A percentile compares a stretch with the other conserved stretches of the same genome.
Evolutionary conservation across 352 stramenopile genomes (phyloP).

Genomic region (Pilasporangium apinafurcum): DNA sequence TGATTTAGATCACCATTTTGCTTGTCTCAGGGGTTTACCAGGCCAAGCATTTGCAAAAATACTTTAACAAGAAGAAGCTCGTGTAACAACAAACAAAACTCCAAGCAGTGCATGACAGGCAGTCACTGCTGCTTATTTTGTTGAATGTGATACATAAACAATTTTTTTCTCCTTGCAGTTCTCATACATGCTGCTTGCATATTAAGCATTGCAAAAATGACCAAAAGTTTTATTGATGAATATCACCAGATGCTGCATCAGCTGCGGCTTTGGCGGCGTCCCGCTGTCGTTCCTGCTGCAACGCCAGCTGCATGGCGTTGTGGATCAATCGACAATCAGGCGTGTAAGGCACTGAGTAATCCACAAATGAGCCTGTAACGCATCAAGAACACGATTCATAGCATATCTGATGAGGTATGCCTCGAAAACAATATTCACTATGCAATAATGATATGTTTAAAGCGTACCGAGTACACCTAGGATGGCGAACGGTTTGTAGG

Average conservation of each 20-base stretch:
- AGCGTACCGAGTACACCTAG: slow-evolving; percentile 63
- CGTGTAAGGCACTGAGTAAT: slow-evolving; percentile 83
- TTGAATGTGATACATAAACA: background rate
- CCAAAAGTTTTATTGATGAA: too few relatives aligned
- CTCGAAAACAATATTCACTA: background rate
- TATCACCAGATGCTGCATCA: too few relatives aligned
- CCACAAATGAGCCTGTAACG: slow-evolving; percentile 71
- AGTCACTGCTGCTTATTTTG: background rate
- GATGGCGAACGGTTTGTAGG: slow-evolving; percentile 71
- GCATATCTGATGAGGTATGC: too few relatives aligned
- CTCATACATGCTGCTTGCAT: background rate
- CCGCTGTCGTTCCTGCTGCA: slow-evolving; percentile 55
- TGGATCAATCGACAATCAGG: slow-evolving; percentile 75
- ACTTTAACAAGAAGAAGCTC: slow-evolving; percentile 85
- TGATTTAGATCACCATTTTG: slow-evolving; percentile 62
- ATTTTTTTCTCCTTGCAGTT: background rate
- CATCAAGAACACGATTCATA: background rate
- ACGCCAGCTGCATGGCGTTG: slow-evolving; percentile 63
- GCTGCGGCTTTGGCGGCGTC: slow-evolving; percentile 11
- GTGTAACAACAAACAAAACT: slow-evolving; percentile 45
- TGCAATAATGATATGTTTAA: background rate
- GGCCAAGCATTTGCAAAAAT: slow-evolving; percentile 69
- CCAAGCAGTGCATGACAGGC: too few relatives aligned
- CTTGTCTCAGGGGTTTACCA: slow-evolving; percentile 71
- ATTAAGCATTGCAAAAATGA: too few relatives aligned